These are phyloP conservation scores for Phaseolus coccineus DNA, from an alignment of 331 rosid genomes.

Conservation along the genomic window DNA sequence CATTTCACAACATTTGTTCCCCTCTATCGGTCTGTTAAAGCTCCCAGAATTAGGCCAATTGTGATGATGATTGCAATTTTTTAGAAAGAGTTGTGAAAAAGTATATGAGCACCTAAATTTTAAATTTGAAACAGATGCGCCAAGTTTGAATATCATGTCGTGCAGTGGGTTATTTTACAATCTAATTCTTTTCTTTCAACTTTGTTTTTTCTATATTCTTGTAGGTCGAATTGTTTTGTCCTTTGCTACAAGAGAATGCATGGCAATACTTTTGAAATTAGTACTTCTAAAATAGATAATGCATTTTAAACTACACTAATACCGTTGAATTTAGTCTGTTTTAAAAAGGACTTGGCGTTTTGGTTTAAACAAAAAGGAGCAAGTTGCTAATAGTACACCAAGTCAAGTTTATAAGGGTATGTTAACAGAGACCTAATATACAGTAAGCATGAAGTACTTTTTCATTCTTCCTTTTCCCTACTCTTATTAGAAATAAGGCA, in stretches of 20 bases:
- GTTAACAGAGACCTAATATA: background rate
- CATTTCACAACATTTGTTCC: background rate
- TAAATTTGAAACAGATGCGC: background rate
- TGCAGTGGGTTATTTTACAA: background rate
- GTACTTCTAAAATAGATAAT: background rate
- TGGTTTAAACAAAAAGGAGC: background rate
- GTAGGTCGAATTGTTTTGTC: background rate
- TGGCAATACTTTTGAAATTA: no score
- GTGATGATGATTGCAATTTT: background rate
- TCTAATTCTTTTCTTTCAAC: background rate
- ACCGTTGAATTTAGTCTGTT: background rate
- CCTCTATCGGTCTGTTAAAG: background rate
- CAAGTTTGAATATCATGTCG: background rate
- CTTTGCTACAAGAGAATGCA: background rate
- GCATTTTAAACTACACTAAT: background rate
- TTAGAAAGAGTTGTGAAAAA: background rate
- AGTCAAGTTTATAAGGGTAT: background rate
- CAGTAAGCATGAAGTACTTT: slow-evolving; percentile 24
- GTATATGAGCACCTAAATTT: background rate
- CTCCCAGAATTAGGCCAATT: background rate
- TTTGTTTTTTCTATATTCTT: background rate
- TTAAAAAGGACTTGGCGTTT: background rate
- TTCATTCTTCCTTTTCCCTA: background rate
- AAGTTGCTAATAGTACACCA: background rate
- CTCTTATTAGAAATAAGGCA: background rate